A percentile compares a stretch with the other conserved stretches of the same genome.
These are phyloP conservation scores for Galerina marginata DNA, from an alignment of 768 basidiomycete genomes.

Conservation along the genomic window DNA sequence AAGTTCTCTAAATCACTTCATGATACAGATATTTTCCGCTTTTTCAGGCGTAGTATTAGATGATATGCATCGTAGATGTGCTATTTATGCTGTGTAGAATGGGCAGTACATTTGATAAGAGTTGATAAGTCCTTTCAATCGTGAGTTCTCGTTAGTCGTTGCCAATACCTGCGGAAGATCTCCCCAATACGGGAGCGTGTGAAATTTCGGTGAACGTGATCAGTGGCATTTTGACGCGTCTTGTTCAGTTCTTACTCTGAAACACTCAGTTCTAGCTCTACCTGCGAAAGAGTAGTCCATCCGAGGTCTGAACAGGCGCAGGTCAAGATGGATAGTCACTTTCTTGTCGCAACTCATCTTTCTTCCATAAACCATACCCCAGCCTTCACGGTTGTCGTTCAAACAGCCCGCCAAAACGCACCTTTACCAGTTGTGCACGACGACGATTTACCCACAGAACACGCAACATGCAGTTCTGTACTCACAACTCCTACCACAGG, in stretches of 20 bases:
- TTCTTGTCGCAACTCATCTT: slow-evolving; percentile 64
- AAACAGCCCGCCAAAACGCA: slow-evolving; percentile 61
- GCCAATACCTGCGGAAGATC: too few relatives aligned
- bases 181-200: slow-evolving; percentile 17
- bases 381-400: slow-evolving; percentile 56
- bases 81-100: too few relatives aligned
- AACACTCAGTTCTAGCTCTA: slow-evolving; percentile 5
- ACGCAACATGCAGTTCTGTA: slow-evolving; percentile 69
- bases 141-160: too few relatives aligned
- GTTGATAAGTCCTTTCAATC: too few relatives aligned
- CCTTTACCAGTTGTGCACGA: slow-evolving; percentile 50
- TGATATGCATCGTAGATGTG: too few relatives aligned
- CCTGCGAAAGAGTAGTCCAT: not conserved
- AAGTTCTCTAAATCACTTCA: too few relatives aligned
- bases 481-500: slow-evolving; percentile 64
- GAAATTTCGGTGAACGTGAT: slow-evolving; percentile 28
- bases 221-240: slow-evolving; percentile 30
- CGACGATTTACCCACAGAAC: slow-evolving; percentile 63
- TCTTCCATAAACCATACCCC: slow-evolving; percentile 66
- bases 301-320: not conserved
- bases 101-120: too few relatives aligned
- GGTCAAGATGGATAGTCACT: slow-evolving; percentile 38
- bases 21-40: too few relatives aligned
- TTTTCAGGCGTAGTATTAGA: too few relatives aligned
- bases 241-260: slow-evolving; percentile 8